phyloP scores from a whole-genome alignment of 805 yeast species.

The Tetrapisispora nanseiensis region DNA sequence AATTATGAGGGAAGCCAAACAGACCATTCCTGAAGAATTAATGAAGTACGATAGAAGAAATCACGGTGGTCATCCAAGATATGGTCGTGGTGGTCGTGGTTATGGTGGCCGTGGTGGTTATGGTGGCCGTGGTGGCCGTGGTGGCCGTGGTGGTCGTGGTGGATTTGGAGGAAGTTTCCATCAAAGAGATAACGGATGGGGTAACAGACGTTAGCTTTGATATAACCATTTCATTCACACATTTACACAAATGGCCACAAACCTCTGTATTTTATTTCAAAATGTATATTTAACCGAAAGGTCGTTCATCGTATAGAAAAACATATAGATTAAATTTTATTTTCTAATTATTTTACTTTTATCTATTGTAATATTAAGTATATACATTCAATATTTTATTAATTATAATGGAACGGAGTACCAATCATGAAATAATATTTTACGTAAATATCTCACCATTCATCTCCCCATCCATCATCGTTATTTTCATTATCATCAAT shows the following conservation, averaged over 20 bases:
- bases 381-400: no score
- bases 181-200: conserved; percentile 31
- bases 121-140: conserved; percentile 30
- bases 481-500: conserved; percentile 2
- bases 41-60: conserved; percentile 66
- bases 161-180: conserved; percentile 22
- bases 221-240: neutral
- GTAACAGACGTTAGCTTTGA: conserved; percentile 13
- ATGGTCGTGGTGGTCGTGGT: conserved; percentile 49
- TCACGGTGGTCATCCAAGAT: conserved; percentile 46
- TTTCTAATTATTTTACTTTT: neutral
- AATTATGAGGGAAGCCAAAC: conserved; percentile 92
- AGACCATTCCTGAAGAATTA: conserved; percentile 73
- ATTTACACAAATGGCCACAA: neutral
- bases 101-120: conserved; percentile 42
- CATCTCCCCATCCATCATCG: conserved; percentile 11
- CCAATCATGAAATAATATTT: no score
- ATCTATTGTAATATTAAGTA: no score
- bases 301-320: neutral
- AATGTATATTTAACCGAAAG: neutral
- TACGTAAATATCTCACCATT: conserved; percentile 4
- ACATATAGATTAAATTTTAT: neutral
- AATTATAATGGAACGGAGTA: neutral
- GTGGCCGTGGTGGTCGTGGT: conserved; percentile 33
- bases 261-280: neutral